Evolutionary conservation across 2,329 filamentous ascomycete species (phyloP), one percentile per base, ranked within the genome.

Genomic region (Xylariales sp.): DNA sequence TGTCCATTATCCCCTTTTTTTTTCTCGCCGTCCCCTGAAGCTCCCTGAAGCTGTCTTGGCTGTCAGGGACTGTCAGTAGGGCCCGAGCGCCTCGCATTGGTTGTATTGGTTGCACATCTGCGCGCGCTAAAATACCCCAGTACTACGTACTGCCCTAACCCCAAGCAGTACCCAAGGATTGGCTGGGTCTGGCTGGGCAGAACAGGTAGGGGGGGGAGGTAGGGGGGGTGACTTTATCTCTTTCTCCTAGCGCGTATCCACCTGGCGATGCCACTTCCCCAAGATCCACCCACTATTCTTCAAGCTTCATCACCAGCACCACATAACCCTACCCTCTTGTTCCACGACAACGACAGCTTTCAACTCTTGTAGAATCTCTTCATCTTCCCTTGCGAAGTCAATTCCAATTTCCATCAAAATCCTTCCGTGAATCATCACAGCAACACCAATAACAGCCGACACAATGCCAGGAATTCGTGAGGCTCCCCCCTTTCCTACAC

Each of bases 381-480:
- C 69, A 50, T 45, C 49, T 60, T 66, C 65, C 53, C 68, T 62
- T 56, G 32, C 53, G 34, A 36, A 62, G 34, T 60, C 52, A 28
- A 23, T 32, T 36, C 45, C 14, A 12, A 41, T 43, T 53, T 10
- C 10, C 53, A 28, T 55, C 32, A 46, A 46, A 34, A 3, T 45
- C 28, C 45, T 49, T 16, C 54, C 41, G 45, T 36, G 41, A 46
- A 54, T 4, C 32, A n/a, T 48, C 45, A 36, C 9, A 63, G 45
- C 14, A 46, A 45, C 16, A 66, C 52, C 60, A 41, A 36, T 64
- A 63, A 71, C 70, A 64, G 71, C 74, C 75, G 75, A 71, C 78
- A 85, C 71, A 54, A 87, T 87, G 85, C 81, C 82, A 78, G 84
- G 84, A 72, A 81, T 86, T 77, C 84, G 85, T 86, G 79, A 80